Base-by-base conservation (phyloP, 208 protist genomes). In the Trypanosoma boissoni region DNA sequence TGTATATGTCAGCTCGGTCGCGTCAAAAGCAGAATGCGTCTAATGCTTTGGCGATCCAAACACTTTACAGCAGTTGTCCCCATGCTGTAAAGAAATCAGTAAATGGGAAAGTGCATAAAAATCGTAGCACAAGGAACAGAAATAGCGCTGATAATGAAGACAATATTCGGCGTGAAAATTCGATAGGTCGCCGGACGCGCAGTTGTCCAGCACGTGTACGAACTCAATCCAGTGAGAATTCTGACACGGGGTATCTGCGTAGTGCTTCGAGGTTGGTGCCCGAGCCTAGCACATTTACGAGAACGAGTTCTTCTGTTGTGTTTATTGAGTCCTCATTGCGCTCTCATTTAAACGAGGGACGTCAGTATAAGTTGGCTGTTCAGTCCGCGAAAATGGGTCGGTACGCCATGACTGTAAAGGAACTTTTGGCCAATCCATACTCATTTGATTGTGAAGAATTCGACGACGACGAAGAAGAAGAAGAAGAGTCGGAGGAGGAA, bases 281-380 rank as follows among this genome's bases (percentile, higher is more conserved):
- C n/a, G n/a, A n/a, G n/a, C n/a, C n/a, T n/a, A n/a, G n/a, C n/a
- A n/a, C n/a, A n/a, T n/a, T n/a, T 39, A 16, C 34, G 8, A 6
- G 34, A 12, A 39, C 12, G 34, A 39, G 34, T 39, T 6, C 34
- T 16, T 39, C 34, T 39, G 34, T 39, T 39, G 6, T 39, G 34
- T 12, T 12, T 6, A 16, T 39, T 39, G 34, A 12, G 6, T 39
- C 34, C 6, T 39, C 34, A 12, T 12, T 12, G 8, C 12, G 8
- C 12, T 39, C 12, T 6, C 8, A 6, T 16, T 27, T 20, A 4
- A 42, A 59, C 14, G 51, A 45, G n/a, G 23, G 53, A 20, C 5
- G 4, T 9, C 64, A 71, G 57, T 71, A 71, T 42, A 54, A 32
- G 14, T 41, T 71, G 26, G 64, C 64, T n/a, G 56, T 71, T 54